Percentiles rank a stretch among this genome's conserved stretches.
Evolutionary conservation across 352 stramenopile species (phyloP).

Genomic region (Phytophthora parvispora): DNA sequence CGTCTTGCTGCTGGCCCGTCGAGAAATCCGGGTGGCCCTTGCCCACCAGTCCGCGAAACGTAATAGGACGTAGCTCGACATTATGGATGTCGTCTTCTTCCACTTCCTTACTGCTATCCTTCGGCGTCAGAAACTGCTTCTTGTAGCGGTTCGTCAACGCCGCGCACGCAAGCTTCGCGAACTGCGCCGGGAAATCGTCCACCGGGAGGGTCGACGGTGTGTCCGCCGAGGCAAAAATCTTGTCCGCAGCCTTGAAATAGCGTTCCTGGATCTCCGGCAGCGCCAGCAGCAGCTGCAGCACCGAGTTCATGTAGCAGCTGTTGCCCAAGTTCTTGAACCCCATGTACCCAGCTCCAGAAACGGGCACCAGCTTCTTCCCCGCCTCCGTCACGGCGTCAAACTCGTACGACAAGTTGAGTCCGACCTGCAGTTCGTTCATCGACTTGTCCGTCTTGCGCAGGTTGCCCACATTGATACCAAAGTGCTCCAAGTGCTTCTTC

Average conservation of each 20-base stretch:
- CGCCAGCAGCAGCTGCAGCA: conserved; percentile 95
- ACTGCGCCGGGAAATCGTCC: conserved; percentile 94
- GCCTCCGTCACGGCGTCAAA: conserved; percentile 99
- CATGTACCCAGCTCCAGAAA: conserved; percentile 94
- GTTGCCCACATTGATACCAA: conserved; percentile 96
- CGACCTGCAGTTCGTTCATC: conserved; percentile 98
- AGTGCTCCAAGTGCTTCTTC: conserved; percentile 94
- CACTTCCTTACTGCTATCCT: conserved; percentile 30
- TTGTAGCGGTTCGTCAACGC: conserved; percentile 92
- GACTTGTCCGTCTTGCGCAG: conserved; percentile 99
- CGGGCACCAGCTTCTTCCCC: conserved; percentile 92
- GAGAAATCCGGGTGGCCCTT: conserved; percentile 97
- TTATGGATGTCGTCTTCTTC: conserved; percentile 54
- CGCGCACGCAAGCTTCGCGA: conserved; percentile 93
- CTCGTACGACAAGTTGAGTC: conserved; percentile 98
- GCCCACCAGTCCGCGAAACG: conserved; percentile 97
- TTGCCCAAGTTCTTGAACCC: conserved; percentile 99
- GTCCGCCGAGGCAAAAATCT: conserved; percentile 66
- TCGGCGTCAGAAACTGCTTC: conserved; percentile 44
- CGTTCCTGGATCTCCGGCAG: conserved; percentile 80
- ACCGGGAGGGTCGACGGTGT: conserved; percentile 32
- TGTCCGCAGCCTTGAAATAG: conserved; percentile 69
- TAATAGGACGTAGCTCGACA: conserved; percentile 75
- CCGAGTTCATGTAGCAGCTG: conserved; percentile 99
- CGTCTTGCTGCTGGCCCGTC: conserved; percentile 98